Evolutionary conservation across 768 basidiomycete genomes (phyloP), one percentile per base, ranked within the genome.

Genomic region (Wakefieldia striispora): DNA sequence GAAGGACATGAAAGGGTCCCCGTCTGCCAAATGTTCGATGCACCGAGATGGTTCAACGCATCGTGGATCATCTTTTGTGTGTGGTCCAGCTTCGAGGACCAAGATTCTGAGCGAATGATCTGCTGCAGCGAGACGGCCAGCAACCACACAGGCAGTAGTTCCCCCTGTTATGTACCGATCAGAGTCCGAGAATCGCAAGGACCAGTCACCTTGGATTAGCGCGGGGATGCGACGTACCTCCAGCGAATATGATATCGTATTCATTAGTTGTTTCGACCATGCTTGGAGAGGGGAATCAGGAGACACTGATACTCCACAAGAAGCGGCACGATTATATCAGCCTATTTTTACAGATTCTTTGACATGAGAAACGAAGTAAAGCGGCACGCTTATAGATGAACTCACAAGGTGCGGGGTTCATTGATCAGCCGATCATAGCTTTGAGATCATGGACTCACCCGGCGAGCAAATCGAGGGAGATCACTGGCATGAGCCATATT

Each of bases 171-270:
- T 19, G 17, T n/a, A 13, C 11, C 23, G 4, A 33, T 45, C 29
- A 31, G 23, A 29, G 4, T 17, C 4, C 13, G 20, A 5, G 26
- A 26, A 26, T 26, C 8, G 26, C 26, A 26, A 26, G 17, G 36
- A 21, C 26, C 14, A 13, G 24, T 9, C 26, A 33, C 23, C 13
- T 31, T 16, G 16, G 24, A 44, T 48, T 6, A 23, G 13, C 16
- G 19, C 6, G 16, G 29, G 16, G 43, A 42, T 6, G 31, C 33
- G 31, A 52, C 61, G 23, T 35, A 82, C 82, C 82, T 55, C 82
- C 82, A 26, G 77, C 79, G 50, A 83, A 76, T 51, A 83, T 73
- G 17, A 83, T 73, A 51, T 82, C 79, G 51, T 73, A 75, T 43
- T 54, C 43, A 9, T 41, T 13, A 35, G 35, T 31, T 40, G 34